Evolutionary conservation across 1,284 basidiomycete genomes (phyloP), one percentile per base, ranked within the genome.

Genomic region (Phylloporus gajari): DNA sequence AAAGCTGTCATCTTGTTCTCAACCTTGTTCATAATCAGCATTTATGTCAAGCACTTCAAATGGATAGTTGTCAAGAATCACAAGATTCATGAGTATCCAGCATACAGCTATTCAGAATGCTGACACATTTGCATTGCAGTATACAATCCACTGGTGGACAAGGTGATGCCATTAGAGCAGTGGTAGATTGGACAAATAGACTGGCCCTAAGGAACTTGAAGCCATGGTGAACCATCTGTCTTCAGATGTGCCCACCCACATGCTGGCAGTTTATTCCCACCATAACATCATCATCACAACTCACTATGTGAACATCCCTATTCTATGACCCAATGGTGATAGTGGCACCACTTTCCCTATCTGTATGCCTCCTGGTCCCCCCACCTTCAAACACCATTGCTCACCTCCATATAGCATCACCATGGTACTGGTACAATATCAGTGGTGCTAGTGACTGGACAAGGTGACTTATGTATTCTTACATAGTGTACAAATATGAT

Each of bases 1-100:
- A 95, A 97, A 87, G 96, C 96, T 30, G 91, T 97, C 79, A 96
- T 98, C 81, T 87, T 98, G 79, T 93, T 98, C 85, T 95, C 96
- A 40, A 85, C 92, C 12, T 86, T 98, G 80, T 94, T 92, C 68
- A 91, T 91, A n/a, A 80, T 97, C 81, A 93, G 91, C 76, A 82
- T 99, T 76, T 96, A 96, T 83, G 89, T 96, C 82, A 99, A 99
- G 88, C 91, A 96, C 81, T 96, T 95, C 91, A 98, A 98, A 87
- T 99, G 96, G 96, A 87, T 89, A 11, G 86, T 88, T 63, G 91
- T 99, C 86, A 99, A 98, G 91, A 94, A 91, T 87, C 91, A 96
- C 86, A 97, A 97, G 87, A 91, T 97, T 74, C 78, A 93, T 96
- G 75, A 84, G 94, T 91, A 67, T 56, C 23, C 58, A 12, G 9